Evolutionary conservation across 1,284 basidiomycete genomes (phyloP), one percentile per base, ranked within the genome.

Genomic region (Malassezia obtusa): DNA sequence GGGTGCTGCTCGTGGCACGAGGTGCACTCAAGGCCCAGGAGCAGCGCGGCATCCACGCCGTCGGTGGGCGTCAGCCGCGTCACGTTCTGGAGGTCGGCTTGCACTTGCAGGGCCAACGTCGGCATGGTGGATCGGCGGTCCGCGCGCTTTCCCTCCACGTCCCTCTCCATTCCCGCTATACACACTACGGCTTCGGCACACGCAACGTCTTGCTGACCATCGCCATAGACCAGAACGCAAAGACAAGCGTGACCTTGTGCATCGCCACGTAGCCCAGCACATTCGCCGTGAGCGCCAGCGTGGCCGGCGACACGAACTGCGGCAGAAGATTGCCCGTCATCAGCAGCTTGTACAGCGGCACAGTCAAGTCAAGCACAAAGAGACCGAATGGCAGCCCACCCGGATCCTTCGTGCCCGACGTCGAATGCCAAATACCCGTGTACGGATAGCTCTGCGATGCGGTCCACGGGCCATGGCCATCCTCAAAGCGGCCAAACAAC

Each of bases 401-500:
- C 10, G 26, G 39, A 8, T 31, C 5, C n/a, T 31, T 25, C 17
- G 12, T 9, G 9, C 21, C 15, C 25, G 24, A 11, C 21, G 8
- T 8, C 17, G 40, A 26, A 15, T n/a, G 35, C 14, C 7, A 22
- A 28, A 36, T 59, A 9, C 2, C 62, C 66, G 67, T 68, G 33
- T 64, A 69, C 1, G 63, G 44, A 6, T 44, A 39, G 11, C 15
- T 22, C 28, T 28, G 19, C 4, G 11, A 14, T 6, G 1, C 57
- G 49, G 1, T 52, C 64, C 36, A 69, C 49, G 17, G 61, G 58
- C 47, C 68, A 26, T 39, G 57, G 50, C 19, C 57, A 1, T 63
- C 52, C 22, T 63, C 64, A 32, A 70, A 63, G 12, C 67, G 50
- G 10, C 89, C 92, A 55, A 83, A 79, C 63, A 82, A 82, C 36